Base-by-base conservation (phyloP, 208 protist species). In the Leishmania braziliensis region DNA sequence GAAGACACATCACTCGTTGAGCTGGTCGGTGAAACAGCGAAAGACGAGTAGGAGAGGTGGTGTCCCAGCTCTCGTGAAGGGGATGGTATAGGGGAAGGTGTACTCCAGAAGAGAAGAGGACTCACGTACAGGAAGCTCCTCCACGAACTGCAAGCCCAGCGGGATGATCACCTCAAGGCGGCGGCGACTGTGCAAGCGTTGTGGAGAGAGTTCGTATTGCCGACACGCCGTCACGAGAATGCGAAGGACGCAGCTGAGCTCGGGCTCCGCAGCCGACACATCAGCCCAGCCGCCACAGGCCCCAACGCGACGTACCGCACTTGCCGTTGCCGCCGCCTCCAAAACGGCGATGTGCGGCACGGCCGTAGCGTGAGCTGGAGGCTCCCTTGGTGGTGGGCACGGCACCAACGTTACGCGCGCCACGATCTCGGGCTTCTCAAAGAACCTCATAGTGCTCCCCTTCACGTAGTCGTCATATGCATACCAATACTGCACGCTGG, bases 1-100 rank as follows among this genome's bases (percentile, higher is more conserved):
- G 72, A 26, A 39, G 23, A 29, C 12, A 53, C 39, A 26, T 73
- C 69, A 73, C 69, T 33, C 69, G 69, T 54, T 12, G 10, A 51
- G 51, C 39, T 73, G 72, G 72, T 76, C 51, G 26, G 72, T 33
- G n/a, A 23, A 46, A 53, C 46, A 56, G 51, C 72, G 72, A n/a
- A 76, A 76, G 72, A 76, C 29, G 51, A 76, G 72, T 33, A 76
- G 72, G 16, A 76, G 51, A 56, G 72, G 72, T 43, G 72, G 51
- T 9, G n/a, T 53, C n/a, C 26, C 72, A 16, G 29, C 29, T 8
- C 14, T 62, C n/a, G 70, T 58, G n/a, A 46, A 62, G 14, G 72
- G 53, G 6, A 76, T 48, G 2, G 51, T 62, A 53, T 76, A 76
- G 72, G 51, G 46, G 51, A 62, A 62, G 33, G 51, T 33, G n/a